phyloP scores from a whole-genome alignment of 1,284 basidiomycete genomes.

The Tremellales sp. region DNA sequence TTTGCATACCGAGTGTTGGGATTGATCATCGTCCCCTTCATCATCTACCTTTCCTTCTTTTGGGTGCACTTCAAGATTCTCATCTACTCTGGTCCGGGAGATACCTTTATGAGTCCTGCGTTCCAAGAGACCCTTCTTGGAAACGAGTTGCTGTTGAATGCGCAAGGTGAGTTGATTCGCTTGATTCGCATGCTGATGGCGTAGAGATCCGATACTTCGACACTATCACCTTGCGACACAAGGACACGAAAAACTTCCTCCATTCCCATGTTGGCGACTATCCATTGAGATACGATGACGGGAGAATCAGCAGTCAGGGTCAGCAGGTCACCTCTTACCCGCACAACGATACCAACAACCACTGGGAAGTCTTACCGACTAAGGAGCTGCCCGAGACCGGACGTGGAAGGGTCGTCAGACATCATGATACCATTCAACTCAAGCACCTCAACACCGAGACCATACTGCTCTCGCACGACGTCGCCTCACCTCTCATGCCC shows the following conservation, averaged over 20 bases:
- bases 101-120: conserved; percentile 93
- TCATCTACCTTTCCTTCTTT: conserved; percentile 94
- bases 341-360: conserved; percentile 68
- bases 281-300: conserved; percentile 92
- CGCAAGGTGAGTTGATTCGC: conserved; percentile 64
- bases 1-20: conserved; percentile 80
- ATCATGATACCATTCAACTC: conserved; percentile 84
- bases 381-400: conserved; percentile 85
- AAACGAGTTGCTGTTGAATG: conserved; percentile 85
- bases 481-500: conserved; percentile 92
- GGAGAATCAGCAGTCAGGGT: conserved; percentile 90
- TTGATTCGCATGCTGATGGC: neutral
- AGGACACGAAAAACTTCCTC: conserved; percentile 85
- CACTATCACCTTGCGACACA: conserved; percentile 80
- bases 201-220: conserved; percentile 92
- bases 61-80: conserved; percentile 92
- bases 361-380: conserved; percentile 93
- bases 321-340: conserved; percentile 99
- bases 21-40: conserved; percentile 82
- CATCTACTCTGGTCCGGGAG: conserved; percentile 85
- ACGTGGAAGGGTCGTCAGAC: conserved; percentile 79
- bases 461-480: conserved; percentile 88
- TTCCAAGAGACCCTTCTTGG: conserved; percentile 96
- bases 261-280: conserved; percentile 90
- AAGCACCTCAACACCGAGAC: conserved; percentile 82